Evolutionary conservation across 495 filamentous ascomycete species (phyloP).

Genomic region (Penicillium atrosanguineum): DNA sequence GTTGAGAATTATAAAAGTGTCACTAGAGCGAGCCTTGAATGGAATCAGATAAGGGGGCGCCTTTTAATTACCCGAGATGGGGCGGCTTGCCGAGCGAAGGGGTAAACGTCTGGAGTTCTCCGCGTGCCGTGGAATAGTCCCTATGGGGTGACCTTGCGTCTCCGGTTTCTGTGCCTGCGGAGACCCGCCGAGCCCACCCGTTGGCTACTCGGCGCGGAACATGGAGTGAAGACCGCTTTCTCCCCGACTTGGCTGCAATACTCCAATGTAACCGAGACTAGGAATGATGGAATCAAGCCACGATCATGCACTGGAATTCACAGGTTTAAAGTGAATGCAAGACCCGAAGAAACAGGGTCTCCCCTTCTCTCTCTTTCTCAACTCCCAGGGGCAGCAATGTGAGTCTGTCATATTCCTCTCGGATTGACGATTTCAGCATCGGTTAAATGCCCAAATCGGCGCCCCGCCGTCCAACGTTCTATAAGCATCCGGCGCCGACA

Average conservation of each 20-base stretch:
- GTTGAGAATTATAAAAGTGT: too few species aligned
- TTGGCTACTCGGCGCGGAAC: neutral
- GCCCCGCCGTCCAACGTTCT: neutral
- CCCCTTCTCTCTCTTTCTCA: neutral
- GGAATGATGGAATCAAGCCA: neutral
- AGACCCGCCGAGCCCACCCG: neutral
- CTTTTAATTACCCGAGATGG: neutral
- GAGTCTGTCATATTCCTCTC: neutral
- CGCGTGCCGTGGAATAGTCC: neutral
- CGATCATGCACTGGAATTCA: neutral
- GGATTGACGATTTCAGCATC: conserved; percentile 5
- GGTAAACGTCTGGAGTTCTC: conserved; percentile 4
- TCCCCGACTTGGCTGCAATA: neutral
- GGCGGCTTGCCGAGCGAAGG: conserved; percentile 4
- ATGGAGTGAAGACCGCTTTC: neutral
- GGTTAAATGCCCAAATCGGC: conserved; percentile 1
- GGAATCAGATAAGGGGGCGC: neutral
- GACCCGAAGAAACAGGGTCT: too few species aligned
- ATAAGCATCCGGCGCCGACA: neutral
- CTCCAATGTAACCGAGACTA: neutral
- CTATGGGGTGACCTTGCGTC: neutral
- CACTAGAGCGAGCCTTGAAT: neutral
- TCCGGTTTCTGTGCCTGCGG: neutral
- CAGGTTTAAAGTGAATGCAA: too few species aligned
- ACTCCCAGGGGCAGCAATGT: neutral